Percentiles rank a stretch among this genome's conserved stretches.
These are phyloP conservation scores for Corynascus novoguineensis DNA, from an alignment of 495 filamentous ascomycete species.

Conservation along the genomic window DNA sequence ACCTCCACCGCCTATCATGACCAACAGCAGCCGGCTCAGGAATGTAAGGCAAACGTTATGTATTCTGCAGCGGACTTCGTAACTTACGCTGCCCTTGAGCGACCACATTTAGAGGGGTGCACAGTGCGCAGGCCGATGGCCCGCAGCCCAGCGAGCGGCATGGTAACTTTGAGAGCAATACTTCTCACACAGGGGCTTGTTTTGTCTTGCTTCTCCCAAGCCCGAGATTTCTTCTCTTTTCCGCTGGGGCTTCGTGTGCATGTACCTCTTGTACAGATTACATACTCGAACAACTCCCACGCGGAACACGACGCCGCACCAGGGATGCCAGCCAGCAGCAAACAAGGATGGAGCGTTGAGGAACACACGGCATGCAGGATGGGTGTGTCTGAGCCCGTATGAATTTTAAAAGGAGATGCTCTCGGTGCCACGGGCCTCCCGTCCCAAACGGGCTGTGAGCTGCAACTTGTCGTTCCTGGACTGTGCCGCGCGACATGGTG, in stretches of 20 bases:
- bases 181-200: neutral
- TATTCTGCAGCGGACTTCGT: too few species aligned
- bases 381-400: neutral
- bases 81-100: too few species aligned
- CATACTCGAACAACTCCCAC: too few species aligned
- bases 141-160: neutral
- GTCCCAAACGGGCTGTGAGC: neutral
- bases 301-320: neutral
- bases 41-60: too few species aligned
- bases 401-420: neutral
- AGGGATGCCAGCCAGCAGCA: neutral
- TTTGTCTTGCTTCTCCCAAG: too few species aligned
- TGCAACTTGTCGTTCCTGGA: neutral
- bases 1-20: neutral
- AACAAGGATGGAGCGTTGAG: neutral
- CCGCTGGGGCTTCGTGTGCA: too few species aligned
- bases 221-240: too few species aligned
- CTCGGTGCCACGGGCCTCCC: neutral
- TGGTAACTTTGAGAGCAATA: too few species aligned
- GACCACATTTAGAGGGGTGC: neutral
- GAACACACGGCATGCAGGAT: neutral
- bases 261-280: too few species aligned
- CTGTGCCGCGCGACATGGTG: too few species aligned
- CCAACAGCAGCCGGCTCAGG: neutral
- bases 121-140: neutral